These are phyloP conservation scores for Scedosporium minutisporum DNA, from an alignment of 2,329 filamentous ascomycete species.

Conservation along the genomic window DNA sequence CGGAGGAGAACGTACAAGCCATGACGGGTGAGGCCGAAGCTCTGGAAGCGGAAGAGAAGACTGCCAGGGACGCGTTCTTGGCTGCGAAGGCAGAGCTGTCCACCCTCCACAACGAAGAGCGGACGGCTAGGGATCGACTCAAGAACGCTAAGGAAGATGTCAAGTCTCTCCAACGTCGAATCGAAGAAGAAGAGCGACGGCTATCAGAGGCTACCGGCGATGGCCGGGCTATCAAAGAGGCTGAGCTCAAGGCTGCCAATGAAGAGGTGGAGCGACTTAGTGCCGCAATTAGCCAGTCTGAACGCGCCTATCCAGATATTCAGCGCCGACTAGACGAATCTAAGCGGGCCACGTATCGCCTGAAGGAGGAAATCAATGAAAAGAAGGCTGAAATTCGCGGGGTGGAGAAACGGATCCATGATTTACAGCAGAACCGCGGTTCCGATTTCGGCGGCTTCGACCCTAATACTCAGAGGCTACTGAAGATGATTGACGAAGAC, in stretches of 20 bases:
- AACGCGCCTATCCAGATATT: neutral
- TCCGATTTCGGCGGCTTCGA: conserved; percentile 57
- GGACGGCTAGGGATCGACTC: conserved; percentile 51
- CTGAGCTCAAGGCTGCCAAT: conserved; percentile 32
- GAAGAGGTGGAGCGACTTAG: conserved; percentile 28
- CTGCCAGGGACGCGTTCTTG: conserved; percentile 36
- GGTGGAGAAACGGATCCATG: conserved; percentile 13
- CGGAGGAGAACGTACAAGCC: conserved; percentile 27
- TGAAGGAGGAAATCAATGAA: conserved; percentile 2
- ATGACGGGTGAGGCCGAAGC: conserved; percentile 36
- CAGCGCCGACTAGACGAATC: neutral
- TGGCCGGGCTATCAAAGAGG: conserved; percentile 52
- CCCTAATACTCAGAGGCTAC: conserved; percentile 49
- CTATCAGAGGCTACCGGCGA: conserved; percentile 63
- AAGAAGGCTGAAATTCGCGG: conserved; percentile 15
- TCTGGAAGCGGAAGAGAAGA: conserved; percentile 29
- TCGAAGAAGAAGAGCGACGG: conserved; percentile 47
- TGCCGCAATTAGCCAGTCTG: conserved; percentile 14
- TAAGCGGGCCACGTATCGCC: neutral
- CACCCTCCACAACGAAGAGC: conserved; percentile 51
- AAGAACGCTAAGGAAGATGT: conserved; percentile 40
- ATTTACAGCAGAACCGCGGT: conserved; percentile 29
- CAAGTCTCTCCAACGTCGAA: conserved; percentile 34
- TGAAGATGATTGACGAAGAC: conserved; percentile 62
- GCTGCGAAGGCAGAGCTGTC: conserved; percentile 43